These are phyloP conservation scores for Neckera pumila DNA, from an alignment of 225 moss, liverwort and hornwort species.

Conservation along the genomic window DNA sequence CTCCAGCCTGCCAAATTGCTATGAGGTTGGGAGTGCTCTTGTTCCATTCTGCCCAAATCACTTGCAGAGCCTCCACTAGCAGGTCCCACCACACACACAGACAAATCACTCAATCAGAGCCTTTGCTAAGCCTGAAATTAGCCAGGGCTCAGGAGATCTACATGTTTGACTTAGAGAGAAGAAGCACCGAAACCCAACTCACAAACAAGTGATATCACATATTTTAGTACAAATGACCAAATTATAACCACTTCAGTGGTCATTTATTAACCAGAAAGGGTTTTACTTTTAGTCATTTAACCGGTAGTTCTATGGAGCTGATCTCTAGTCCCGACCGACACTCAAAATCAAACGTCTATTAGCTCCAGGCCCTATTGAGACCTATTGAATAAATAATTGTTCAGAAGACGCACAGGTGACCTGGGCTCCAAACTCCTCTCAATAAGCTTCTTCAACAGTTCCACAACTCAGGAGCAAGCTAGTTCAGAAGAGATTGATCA, in stretches of 20 bases:
- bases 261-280: no score
- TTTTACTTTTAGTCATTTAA: not conserved
- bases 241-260: not conserved
- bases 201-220: not conserved
- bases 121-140: not conserved
- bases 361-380: not conserved
- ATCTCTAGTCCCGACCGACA: not conserved
- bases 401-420: not conserved
- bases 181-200: not conserved
- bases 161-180: not conserved
- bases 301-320: not conserved
- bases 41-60: not conserved
- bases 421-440: not conserved
- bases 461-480: not conserved
- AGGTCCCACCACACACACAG: not conserved
- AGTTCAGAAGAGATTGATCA: no score
- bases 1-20: constrained; percentile 10
- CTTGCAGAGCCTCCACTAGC: not conserved
- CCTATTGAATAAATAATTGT: not conserved
- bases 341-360: not conserved
- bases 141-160: not conserved
- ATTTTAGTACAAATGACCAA: not conserved
- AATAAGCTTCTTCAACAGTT: not conserved
- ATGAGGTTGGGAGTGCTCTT: not conserved
- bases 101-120: not conserved